Percentiles rank a stretch among this genome's conserved stretches.
Evolutionary conservation across 495 filamentous ascomycete species (phyloP).

Genomic region (Penicillium simplicissimum): DNA sequence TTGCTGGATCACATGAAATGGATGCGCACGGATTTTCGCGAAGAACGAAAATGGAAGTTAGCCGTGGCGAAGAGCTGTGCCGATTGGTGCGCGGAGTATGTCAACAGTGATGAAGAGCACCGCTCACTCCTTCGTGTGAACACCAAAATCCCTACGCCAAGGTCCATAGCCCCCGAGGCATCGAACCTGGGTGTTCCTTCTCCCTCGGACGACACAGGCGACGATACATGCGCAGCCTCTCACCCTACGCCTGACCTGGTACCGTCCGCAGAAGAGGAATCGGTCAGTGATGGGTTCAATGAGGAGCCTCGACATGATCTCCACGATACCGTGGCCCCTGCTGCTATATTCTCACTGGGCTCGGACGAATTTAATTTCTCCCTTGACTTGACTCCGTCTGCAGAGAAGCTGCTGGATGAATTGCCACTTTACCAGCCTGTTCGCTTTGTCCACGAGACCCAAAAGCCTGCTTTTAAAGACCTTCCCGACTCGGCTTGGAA

Average conservation of each 20-base stretch:
- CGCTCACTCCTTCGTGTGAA: slow-evolving; percentile 66
- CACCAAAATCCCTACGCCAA: slow-evolving; percentile 39
- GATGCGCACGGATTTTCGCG: slow-evolving; percentile 94
- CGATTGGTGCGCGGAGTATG: slow-evolving; percentile 78
- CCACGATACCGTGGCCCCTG: slow-evolving; percentile 53
- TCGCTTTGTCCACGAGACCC: slow-evolving; percentile 54
- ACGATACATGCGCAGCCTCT: slow-evolving; percentile 37
- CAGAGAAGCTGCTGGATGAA: slow-evolving; percentile 82
- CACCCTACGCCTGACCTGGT: slow-evolving; percentile 72
- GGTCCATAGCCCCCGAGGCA: slow-evolving; percentile 16
- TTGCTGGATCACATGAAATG: slow-evolving; percentile 90
- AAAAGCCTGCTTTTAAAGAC: slow-evolving; percentile 55
- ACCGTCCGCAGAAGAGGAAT: slow-evolving; percentile 61
- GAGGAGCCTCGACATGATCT: slow-evolving; percentile 47
- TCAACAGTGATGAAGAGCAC: slow-evolving; percentile 60
- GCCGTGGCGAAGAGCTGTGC: slow-evolving; percentile 75
- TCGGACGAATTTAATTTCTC: slow-evolving; percentile 81
- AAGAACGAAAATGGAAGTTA: slow-evolving; percentile 93
- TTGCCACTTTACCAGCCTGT: slow-evolving; percentile 77
- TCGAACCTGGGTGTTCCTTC: slow-evolving; percentile 26
- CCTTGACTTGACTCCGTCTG: slow-evolving; percentile 70
- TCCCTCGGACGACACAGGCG: slow-evolving; percentile 33
- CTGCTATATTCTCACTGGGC: slow-evolving; percentile 78
- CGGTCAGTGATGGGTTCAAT: slow-evolving; percentile 48
- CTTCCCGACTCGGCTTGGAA: slow-evolving; percentile 72